Percentiles rank a stretch among this genome's conserved stretches.
phyloP scores from a whole-genome alignment of 2,329 filamentous ascomycete species.

The Penicillium sumatraense region DNA sequence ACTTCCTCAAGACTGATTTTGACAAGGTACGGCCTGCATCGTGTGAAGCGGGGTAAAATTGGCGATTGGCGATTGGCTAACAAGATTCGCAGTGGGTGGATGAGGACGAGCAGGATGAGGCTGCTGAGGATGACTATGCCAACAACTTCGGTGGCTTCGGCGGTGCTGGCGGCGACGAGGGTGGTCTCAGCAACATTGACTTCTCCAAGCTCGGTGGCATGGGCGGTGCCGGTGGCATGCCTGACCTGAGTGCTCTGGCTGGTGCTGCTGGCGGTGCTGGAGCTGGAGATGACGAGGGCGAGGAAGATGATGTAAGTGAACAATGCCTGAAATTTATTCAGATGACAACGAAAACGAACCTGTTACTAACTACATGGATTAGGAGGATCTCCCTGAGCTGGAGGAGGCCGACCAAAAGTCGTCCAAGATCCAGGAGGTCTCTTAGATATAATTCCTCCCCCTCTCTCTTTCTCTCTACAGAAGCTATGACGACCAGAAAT shows the following conservation, averaged over 20 bases:
- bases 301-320: constrained; percentile 57
- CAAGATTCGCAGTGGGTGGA: constrained; percentile 75
- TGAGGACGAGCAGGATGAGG: constrained; percentile 96
- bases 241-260: constrained; percentile 28
- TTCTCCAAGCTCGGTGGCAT: constrained; percentile 86
- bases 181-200: constrained; percentile 85
- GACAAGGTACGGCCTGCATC: constrained; percentile 70
- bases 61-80: constrained; percentile 17
- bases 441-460: constrained; percentile 28
- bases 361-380: constrained; percentile 33
- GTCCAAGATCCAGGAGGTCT: constrained; percentile 43
- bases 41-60: neutral
- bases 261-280: constrained; percentile 48
- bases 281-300: constrained; percentile 39
- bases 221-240: constrained; percentile 40
- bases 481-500: constrained; percentile 31
- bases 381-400: constrained; percentile 85
- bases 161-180: constrained; percentile 39
- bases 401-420: constrained; percentile 47
- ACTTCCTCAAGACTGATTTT: constrained; percentile 98
- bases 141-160: constrained; percentile 57
- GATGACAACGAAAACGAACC: neutral
- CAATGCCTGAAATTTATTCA: constrained; percentile 9
- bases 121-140: constrained; percentile 73
- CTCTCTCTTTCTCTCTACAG: constrained; percentile 15